Evolutionary conservation across 768 basidiomycete genomes (phyloP), one percentile per base, ranked within the genome.

Genomic region (Tricholoma hemisulphureum): DNA sequence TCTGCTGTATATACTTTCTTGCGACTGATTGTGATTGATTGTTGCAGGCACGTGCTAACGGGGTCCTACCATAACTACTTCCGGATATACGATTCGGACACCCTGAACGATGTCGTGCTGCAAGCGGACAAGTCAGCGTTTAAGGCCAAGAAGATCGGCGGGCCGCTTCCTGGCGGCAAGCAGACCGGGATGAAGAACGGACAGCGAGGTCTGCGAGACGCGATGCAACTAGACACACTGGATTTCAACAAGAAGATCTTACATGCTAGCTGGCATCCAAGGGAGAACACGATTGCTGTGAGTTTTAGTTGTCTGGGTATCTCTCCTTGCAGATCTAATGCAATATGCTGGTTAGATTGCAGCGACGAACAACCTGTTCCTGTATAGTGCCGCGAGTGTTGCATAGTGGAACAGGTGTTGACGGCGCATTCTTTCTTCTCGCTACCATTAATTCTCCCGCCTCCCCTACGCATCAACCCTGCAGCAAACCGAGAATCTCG

Each of bases 21-120:
- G 11, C 18, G 51, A 35, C 64, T 73, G 50, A 71, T 64, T 56
- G 50, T 58, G 6, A 51, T 32, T 16, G 39, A 59, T 41, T 56
- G n/a, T 29, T 16, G 7, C 10, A 99, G 97, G 68, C 88, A 95
- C 72, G 94, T 98, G 58, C 80, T 99, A 62, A 98, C 97, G n/a
- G 97, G 97, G 43, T 98, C 97, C 51, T 99, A 99, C 78, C 96
- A 98, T 79, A 99, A 99, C 77, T 98, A 96, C 78, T 95, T 99
- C 90, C 94, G 95, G 73, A 97, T 99, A 85, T 99, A 94, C 76
- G 96, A 98, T 73, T 85, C 87, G 53, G 93, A 96, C 59, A 86
- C 87, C 29, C 69, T 86, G 61, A 89, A 87, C 60, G 97, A 98
- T 67, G 87, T 95, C 43, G 92, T 98, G 11, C 76, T 99, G 56